Evolutionary conservation across 495 filamentous ascomycete species (phyloP).

Genomic region (Trypethelium eluteriae): DNA sequence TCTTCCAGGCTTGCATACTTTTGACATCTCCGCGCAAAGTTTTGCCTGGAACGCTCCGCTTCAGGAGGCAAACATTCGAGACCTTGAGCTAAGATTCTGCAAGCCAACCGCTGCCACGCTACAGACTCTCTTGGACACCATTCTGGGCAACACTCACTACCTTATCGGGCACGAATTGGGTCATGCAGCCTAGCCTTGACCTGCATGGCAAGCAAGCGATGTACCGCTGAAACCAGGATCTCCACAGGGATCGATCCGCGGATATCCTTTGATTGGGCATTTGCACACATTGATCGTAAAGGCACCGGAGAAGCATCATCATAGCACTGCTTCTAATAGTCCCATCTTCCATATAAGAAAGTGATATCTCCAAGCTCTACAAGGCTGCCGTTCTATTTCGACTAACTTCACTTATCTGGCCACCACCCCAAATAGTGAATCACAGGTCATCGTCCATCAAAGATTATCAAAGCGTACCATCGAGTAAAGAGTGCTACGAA

Average conservation of each 20-base stretch:
- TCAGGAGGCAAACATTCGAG: neutral
- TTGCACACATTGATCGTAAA: neutral
- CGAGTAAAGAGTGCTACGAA: neutral
- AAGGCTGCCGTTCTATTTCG: neutral
- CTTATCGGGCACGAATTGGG: conserved; percentile 10
- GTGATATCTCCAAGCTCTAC: neutral
- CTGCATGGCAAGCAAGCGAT: neutral
- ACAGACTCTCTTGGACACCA: neutral
- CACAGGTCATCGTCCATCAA: neutral
- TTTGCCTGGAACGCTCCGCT: neutral
- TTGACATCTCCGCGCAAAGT: neutral
- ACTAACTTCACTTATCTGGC: neutral
- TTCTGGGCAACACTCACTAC: conserved; percentile 1
- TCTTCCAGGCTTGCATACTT: too few relatives aligned
- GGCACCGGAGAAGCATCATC: conserved; percentile 7
- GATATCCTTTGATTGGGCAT: neutral
- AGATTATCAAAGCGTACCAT: neutral
- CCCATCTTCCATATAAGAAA: neutral
- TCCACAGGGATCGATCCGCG: conserved; percentile 8
- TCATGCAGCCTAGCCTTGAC: neutral
- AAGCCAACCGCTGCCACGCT: neutral
- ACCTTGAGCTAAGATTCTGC: neutral
- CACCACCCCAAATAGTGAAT: neutral
- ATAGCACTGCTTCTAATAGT: neutral
- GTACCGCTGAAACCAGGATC: neutral